These are phyloP conservation scores for Aspergillus panamensis DNA, from an alignment of 495 filamentous ascomycete genomes.

Conservation along the genomic window DNA sequence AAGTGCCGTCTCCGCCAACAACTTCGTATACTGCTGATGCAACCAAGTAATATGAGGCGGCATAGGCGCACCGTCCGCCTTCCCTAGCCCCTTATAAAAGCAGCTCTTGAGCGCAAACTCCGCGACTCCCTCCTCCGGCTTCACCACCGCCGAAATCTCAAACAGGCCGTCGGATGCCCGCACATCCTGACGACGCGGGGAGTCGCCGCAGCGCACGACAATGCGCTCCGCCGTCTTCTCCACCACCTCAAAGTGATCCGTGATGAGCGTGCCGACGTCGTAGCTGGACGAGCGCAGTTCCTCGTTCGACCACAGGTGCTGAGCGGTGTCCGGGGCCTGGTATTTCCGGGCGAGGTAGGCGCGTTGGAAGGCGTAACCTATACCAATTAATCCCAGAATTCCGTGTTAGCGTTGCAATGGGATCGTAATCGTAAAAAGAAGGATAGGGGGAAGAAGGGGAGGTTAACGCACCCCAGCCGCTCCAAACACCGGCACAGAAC, in stretches of 20 bases:
- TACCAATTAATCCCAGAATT: neutral
- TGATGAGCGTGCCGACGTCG: conserved; percentile 60
- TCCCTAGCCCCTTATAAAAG: conserved; percentile 56
- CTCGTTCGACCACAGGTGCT: conserved; percentile 58
- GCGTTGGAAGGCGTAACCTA: conserved; percentile 64
- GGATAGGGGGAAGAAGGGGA: neutral
- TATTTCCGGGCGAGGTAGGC: conserved; percentile 60
- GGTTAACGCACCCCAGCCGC: conserved; percentile 58
- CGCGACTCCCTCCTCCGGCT: conserved; percentile 54
- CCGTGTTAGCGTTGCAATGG: neutral
- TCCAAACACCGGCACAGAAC: conserved; percentile 65
- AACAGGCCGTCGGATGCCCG: conserved; percentile 66
- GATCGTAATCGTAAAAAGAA: too few relatives aligned
- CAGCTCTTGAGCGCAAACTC: conserved; percentile 67
- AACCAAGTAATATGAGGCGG: conserved; percentile 51
- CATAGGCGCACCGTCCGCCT: conserved; percentile 47
- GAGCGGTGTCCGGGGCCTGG: conserved; percentile 54
- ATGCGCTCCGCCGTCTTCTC: conserved; percentile 60
- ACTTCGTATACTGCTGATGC: conserved; percentile 63
- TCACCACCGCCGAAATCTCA: conserved; percentile 61
- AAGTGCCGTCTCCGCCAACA: conserved; percentile 57
- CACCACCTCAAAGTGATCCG: conserved; percentile 75
- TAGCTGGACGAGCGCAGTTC: conserved; percentile 54
- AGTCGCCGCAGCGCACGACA: conserved; percentile 63
- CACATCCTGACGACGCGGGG: conserved; percentile 53